Conservation (phyloP, 1,284 basidiomycete species). For the Heterobasidion annosum region DNA sequence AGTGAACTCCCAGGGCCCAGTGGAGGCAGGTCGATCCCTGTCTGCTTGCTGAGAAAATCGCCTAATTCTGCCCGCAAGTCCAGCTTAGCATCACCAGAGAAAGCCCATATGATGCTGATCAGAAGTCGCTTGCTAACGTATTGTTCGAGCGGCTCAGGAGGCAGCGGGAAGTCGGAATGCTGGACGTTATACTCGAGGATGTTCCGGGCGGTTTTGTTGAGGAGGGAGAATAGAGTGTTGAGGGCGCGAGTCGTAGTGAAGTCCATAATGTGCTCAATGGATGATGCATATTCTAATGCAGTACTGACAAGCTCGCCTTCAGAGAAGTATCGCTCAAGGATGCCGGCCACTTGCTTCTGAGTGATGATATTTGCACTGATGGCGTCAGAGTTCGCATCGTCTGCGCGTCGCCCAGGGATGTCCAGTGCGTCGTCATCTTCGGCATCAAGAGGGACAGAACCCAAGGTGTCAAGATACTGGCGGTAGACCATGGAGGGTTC, state of each 20-base stretch:
- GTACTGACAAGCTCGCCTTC: constrained; percentile 75
- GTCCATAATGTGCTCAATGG: constrained; percentile 97
- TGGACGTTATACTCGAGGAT: constrained; percentile 93
- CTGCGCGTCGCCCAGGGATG: constrained; percentile 47
- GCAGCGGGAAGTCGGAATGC: constrained; percentile 91
- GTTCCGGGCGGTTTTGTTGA: constrained; percentile 95
- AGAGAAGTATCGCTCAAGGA: constrained; percentile 79
- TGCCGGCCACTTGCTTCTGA: constrained; percentile 73
- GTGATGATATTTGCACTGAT: constrained; percentile 59
- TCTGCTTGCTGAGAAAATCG: constrained; percentile 78
- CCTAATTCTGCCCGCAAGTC: constrained; percentile 89
- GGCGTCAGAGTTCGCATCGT: constrained; percentile 40
- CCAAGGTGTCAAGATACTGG: constrained; percentile 79
- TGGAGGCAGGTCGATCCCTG: constrained; percentile 85
- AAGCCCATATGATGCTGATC: constrained; percentile 94
- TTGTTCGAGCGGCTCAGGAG: constrained; percentile 77
- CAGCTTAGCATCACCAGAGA: constrained; percentile 92
- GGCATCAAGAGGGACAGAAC: constrained; percentile 75
- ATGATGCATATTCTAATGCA: constrained; percentile 74
- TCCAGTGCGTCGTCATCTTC: constrained; percentile 83
- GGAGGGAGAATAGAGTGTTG: constrained; percentile 91
- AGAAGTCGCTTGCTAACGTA: constrained; percentile 90
- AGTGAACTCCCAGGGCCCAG: constrained; percentile 73
- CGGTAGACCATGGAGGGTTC: constrained; percentile 88
- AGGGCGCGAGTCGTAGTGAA: constrained; percentile 90